A percentile compares a stretch with the other conserved stretches of the same genome.
phyloP scores from a whole-genome alignment of 805 yeast genomes.

The Teunomyces cretensis region DNA sequence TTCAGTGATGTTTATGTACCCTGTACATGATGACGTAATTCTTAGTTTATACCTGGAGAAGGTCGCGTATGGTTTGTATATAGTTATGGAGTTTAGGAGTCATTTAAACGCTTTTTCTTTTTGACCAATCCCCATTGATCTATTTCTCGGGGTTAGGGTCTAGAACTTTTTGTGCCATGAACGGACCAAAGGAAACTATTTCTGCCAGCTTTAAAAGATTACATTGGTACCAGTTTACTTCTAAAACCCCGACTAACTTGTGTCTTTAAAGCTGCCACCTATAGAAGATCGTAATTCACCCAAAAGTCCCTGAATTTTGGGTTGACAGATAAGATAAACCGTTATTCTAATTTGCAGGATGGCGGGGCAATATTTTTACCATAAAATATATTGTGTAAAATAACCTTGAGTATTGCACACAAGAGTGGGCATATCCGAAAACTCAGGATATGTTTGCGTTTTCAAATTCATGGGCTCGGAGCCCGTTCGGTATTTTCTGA shows the following conservation, averaged over 20 bases:
- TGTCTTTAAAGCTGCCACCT: background rate
- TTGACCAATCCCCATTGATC: slow-evolving; percentile 1
- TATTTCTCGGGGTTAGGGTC: slow-evolving; percentile 1
- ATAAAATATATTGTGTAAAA: slow-evolving; percentile 1
- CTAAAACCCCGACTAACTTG: background rate
- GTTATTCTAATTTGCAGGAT: background rate
- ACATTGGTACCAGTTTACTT: background rate
- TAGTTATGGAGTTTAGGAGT: background rate
- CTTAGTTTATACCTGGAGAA: background rate
- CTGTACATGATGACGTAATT: background rate
- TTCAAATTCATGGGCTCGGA: background rate
- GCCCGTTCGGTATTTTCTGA: background rate
- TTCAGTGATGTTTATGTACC: background rate
- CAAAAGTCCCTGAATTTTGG: background rate
- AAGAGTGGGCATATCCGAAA: background rate
- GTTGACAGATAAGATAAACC: background rate
- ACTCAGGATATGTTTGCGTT: background rate
- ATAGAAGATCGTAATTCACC: too few relatives aligned
- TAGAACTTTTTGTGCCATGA: background rate
- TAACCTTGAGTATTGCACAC: background rate
- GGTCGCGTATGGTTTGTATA: background rate
- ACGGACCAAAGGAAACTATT: background rate
- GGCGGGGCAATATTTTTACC: slow-evolving; percentile 3
- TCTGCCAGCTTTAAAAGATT: background rate
- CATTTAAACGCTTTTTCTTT: background rate